These are phyloP conservation scores for Candida railenensis DNA, from an alignment of 805 yeast species.

Conservation along the genomic window DNA sequence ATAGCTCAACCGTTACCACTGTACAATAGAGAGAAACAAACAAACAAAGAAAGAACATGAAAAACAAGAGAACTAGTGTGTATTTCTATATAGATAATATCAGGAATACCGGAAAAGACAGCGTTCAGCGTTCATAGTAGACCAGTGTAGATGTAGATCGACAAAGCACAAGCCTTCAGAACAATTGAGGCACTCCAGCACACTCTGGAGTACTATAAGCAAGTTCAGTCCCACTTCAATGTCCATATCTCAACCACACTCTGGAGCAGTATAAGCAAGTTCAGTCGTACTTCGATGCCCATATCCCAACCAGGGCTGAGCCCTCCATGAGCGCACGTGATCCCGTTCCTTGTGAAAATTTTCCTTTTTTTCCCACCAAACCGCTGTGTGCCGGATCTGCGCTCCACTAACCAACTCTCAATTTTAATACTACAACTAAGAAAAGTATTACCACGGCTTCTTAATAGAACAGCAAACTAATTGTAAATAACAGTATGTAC, in stretches of 20 bases:
- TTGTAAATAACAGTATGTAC: constrained; percentile 13
- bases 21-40: constrained; percentile 2
- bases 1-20: not conserved
- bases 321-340: constrained; percentile 4
- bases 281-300: too few relatives aligned
- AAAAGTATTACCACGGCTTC: constrained; percentile 2
- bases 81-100: constrained; percentile 2
- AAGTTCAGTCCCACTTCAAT: too few relatives aligned
- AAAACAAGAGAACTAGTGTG: not conserved
- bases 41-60: not conserved
- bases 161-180: too few relatives aligned
- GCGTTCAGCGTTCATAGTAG: too few relatives aligned
- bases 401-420: constrained; percentile 1
- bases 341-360: constrained; percentile 1
- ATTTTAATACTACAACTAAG: constrained; percentile 1
- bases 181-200: too few relatives aligned
- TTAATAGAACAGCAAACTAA: constrained; percentile 9
- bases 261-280: too few relatives aligned
- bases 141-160: too few relatives aligned
- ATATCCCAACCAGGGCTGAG: too few relatives aligned
- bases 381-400: constrained; percentile 3
- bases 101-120: too few relatives aligned
- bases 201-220: too few relatives aligned
- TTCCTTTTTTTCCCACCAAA: not conserved
- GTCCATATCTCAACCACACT: too few relatives aligned